Conservation (phyloP, 2,329 filamentous ascomycete species). For the Xylaria arbuscula region DNA sequence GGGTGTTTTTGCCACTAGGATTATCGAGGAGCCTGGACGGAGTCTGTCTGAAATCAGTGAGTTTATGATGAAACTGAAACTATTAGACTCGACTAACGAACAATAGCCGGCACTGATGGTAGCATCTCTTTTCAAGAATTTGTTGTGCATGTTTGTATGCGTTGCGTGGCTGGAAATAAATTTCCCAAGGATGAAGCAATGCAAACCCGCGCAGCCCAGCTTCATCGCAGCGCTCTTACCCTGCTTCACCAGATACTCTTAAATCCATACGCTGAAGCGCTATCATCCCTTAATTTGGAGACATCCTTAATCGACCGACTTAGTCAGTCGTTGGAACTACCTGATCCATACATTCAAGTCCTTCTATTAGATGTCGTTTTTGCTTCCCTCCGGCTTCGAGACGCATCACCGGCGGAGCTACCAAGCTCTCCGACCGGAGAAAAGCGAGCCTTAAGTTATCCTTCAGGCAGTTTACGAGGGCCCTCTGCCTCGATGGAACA, state of each 20-base stretch:
- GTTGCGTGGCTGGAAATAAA: constrained; percentile 64
- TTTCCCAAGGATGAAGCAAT: constrained; percentile 52
- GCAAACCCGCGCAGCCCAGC: constrained; percentile 67
- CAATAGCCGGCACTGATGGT: constrained; percentile 62
- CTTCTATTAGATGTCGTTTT: constrained; percentile 82
- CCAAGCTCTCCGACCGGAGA: constrained; percentile 60
- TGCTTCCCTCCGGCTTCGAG: constrained; percentile 75
- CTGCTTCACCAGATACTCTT: constrained; percentile 76
- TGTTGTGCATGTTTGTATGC: constrained; percentile 73
- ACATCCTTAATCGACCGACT: constrained; percentile 76
- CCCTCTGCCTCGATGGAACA: constrained; percentile 53
- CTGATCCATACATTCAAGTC: constrained; percentile 79
- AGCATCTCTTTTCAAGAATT: constrained; percentile 74
- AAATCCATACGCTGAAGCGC: constrained; percentile 68
- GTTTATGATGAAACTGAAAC: constrained; percentile 50
- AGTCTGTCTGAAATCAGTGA: constrained; percentile 63
- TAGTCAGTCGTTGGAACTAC: constrained; percentile 66
- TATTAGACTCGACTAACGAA: constrained; percentile 42
- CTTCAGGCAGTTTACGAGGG: constrained; percentile 53
- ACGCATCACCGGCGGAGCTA: constrained; percentile 54
- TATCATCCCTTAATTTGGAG: constrained; percentile 76
- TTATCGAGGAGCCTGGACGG: constrained; percentile 60
- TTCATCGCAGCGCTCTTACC: constrained; percentile 77
- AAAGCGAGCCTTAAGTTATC: constrained; percentile 59
- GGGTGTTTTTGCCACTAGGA: constrained; percentile 74